Base-by-base conservation (phyloP, 306 rosid genomes). In the Rosa rugosa region DNA sequence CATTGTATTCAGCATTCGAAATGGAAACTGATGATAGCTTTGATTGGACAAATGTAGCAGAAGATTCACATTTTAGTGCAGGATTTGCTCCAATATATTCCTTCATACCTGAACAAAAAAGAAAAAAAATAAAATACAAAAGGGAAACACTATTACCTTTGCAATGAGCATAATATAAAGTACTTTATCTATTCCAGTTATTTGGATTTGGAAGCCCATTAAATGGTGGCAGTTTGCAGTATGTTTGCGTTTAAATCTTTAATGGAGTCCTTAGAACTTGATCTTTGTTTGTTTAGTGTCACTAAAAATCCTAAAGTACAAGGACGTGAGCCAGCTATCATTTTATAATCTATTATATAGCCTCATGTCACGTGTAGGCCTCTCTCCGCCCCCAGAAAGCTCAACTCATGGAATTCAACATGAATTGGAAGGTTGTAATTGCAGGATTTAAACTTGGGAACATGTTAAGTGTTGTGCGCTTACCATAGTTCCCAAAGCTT, bases 41-140 rank as follows among this genome's bases (percentile, higher is more conserved):
- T 27, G 97, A 87, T 78, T 81, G 87, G 83, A 80, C 50, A 81
- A 89, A 63, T 4, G 82, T 83, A 65, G 83, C 69, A 72, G 83
- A 75, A 78, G 82, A 69, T 86, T 89, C 87, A 40, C 73, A 60
- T 69, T 72, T 83, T 72, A 90, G 80, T 65, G 81, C 66, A 3
- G 98, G 99, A 88, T 88, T 92, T 76, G 99, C 97, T 65, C 87
- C 94, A 44, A 92, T 87, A 75, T 91, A 95, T 86, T 95, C 99
- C 87, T 86, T 95, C 74, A 95, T 78, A 84, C 98, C 99, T 95
- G 90, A 85, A 66, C 22, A n/a, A 64, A 78, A 71, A 76, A 62
- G 20, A 72, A 69, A 73, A 44, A 34, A 16, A n/a, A n/a, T n/a
- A n/a, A 85, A 80, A 54, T 20, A 18, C 11, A n/a, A 54, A 54